Conservation (phyloP, 306 rosid species). For the Hippophae gyantsensis region DNA sequence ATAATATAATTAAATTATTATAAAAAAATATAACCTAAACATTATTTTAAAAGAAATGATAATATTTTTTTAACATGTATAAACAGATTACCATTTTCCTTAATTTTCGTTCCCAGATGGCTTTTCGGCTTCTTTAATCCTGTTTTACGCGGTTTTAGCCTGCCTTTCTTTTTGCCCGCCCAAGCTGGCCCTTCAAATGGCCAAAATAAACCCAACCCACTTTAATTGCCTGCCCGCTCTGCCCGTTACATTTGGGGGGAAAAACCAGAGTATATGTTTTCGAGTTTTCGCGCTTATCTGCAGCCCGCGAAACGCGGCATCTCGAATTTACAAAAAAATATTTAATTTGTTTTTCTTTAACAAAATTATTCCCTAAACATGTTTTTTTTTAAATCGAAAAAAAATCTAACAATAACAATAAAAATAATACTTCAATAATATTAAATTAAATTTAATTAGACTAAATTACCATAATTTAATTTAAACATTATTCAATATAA, state of each 20-base stretch:
- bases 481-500: too few species aligned
- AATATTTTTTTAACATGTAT: too few species aligned
- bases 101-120: constrained; percentile 21
- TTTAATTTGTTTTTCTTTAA: background rate
- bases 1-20: too few species aligned
- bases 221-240: constrained; percentile 43
- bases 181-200: constrained; percentile 7
- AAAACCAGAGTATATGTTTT: constrained; percentile 1
- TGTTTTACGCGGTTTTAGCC: constrained; percentile 1
- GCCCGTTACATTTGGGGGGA: constrained; percentile 52
- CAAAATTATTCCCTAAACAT: background rate
- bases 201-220: constrained; percentile 14
- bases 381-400: too few species aligned
- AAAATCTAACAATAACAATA: too few species aligned
- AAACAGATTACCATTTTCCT: background rate
- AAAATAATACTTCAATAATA: too few species aligned
- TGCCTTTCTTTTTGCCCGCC: constrained; percentile 1
- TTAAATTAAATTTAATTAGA: too few species aligned
- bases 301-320: constrained; percentile 54
- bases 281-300: constrained; percentile 45
- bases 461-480: too few species aligned
- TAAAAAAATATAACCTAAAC: too few species aligned
- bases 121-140: background rate
- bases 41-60: too few species aligned
- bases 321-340: background rate